Conservation (phyloP, 768 basidiomycete species). For the Collybia mongolica region DNA sequence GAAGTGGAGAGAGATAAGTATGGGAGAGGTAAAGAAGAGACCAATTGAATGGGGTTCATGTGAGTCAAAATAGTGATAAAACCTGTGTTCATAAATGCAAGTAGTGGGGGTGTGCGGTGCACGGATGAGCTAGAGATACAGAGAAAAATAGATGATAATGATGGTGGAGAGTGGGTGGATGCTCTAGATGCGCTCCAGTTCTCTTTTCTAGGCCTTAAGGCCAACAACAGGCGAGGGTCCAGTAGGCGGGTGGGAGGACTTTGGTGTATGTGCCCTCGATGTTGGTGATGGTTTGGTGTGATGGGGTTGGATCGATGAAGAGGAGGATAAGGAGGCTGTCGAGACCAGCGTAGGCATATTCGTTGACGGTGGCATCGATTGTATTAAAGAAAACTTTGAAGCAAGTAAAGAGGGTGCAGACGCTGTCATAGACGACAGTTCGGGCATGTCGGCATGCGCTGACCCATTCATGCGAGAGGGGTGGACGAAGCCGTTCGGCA, state of each 20-base stretch:
- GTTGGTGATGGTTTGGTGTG: constrained; percentile 5
- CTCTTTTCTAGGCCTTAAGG: constrained; percentile 23
- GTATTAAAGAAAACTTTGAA: constrained; percentile 4
- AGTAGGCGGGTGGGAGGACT: constrained; percentile 18
- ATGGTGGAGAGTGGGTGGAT: neutral
- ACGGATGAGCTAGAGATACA: neutral
- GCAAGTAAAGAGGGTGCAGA: constrained; percentile 14
- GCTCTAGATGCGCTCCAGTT: neutral
- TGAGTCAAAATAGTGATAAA: no score
- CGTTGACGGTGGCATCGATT: constrained; percentile 1
- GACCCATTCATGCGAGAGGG: constrained; percentile 4
- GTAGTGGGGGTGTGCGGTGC: no score
- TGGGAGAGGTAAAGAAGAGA: no score
- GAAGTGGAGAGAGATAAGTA: no score
- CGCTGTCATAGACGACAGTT: constrained; percentile 9
- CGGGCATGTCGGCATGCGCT: constrained; percentile 1
- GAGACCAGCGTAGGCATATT: constrained; percentile 5
- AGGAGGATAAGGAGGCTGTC: neutral
- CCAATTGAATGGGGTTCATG: no score
- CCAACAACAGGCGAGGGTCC: constrained; percentile 21
- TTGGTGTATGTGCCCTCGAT: constrained; percentile 20
- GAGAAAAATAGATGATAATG: neutral
- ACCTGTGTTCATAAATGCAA: no score
- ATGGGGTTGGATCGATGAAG: constrained; percentile 8
- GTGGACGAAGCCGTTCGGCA: constrained; percentile 15